Percentiles rank a stretch among this genome's conserved stretches.
These are phyloP conservation scores for Verticillium zaregamsianum DNA, from an alignment of 2,329 filamentous ascomycete genomes.

Conservation along the genomic window DNA sequence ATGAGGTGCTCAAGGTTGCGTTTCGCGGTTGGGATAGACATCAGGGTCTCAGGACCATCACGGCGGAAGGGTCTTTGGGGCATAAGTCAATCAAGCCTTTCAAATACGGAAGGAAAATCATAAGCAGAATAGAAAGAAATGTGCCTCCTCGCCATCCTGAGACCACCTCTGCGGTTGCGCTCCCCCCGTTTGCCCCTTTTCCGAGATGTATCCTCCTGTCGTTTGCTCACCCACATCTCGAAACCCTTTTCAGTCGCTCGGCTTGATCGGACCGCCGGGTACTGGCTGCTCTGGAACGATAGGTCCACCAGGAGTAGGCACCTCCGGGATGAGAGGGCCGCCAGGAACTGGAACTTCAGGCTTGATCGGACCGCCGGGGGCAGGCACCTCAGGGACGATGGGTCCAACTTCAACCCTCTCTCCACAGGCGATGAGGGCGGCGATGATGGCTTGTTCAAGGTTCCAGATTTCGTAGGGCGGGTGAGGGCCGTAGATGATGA, in stretches of 20 bases:
- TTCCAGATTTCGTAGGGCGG: constrained; percentile 12
- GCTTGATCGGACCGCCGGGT: constrained; percentile 8
- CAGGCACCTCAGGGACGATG: constrained; percentile 16
- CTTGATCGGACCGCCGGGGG: constrained; percentile 25
- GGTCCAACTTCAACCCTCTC: constrained; percentile 6
- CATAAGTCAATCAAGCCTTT: constrained; percentile 21
- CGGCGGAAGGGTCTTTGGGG: background rate
- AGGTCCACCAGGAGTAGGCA: constrained; percentile 22
- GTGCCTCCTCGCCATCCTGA: too few relatives aligned
- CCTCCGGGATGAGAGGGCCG: constrained; percentile 22
- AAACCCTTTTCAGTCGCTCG: constrained; percentile 5
- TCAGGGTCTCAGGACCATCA: background rate
- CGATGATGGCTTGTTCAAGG: constrained; percentile 13
- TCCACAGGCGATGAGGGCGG: constrained; percentile 12
- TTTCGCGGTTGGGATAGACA: background rate
- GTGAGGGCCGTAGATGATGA: constrained; percentile 10
- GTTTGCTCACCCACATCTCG: background rate
- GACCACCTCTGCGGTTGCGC: background rate
- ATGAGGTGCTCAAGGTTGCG: background rate
- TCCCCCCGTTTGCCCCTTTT: background rate
- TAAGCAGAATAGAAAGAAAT: constrained; percentile 3
- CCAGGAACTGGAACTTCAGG: constrained; percentile 22
- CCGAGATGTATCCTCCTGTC: too few relatives aligned
- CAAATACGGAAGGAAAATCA: constrained; percentile 7
- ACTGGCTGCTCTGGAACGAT: constrained; percentile 14